Base-by-base conservation (phyloP, 768 basidiomycete species). In the Chalciporus chontae region DNA sequence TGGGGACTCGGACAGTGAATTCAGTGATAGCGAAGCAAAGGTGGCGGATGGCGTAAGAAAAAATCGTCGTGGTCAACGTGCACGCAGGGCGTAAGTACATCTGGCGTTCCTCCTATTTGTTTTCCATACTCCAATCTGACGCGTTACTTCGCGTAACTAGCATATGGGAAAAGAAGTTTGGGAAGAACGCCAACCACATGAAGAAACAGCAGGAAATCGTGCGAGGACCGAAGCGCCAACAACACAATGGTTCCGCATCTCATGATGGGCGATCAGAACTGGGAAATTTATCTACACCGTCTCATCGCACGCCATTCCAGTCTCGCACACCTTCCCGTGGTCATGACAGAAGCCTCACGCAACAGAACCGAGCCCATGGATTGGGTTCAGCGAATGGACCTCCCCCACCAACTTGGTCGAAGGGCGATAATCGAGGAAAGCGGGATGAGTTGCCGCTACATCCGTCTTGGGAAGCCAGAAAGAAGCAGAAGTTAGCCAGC, bases 131-230 rank as follows among this genome's bases (percentile, higher is more conserved):
- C 29, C 10, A 31, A 31, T 31, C 10, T 19, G 11, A 11, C 18
- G 31, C 43, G 39, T 36, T 47, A 44, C 51, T 51, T 59, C 27
- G 19, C 2, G 27, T 24, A 9, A 37, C 24, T 60, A 97, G 94
- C 2, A 96, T 98, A 57, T 97, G 95, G 94, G 95, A 97, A 71
- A 94, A 93, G 72, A 97, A 94, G 68, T 98, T 83, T 59, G 95
- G 95, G 42, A 79, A 75, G 52, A 81, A 84, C 53, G 94, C 95
- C 19, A 96, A 95, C 65, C 95, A 98, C 67, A 78, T 94, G 70
- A 87, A 87, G 69, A 86, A 82, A 56, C 67, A 71, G 52, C 64
- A 60, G 38, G 70, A 69, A 48, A 61, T 59, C 34, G 31, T 26
- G 27, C 50, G 48, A 45, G 45, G 44, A 42, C 24, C 58, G 42